Evolutionary conservation across 2,329 filamentous ascomycete genomes (phyloP).

Genomic region (Geosmithia flava): DNA sequence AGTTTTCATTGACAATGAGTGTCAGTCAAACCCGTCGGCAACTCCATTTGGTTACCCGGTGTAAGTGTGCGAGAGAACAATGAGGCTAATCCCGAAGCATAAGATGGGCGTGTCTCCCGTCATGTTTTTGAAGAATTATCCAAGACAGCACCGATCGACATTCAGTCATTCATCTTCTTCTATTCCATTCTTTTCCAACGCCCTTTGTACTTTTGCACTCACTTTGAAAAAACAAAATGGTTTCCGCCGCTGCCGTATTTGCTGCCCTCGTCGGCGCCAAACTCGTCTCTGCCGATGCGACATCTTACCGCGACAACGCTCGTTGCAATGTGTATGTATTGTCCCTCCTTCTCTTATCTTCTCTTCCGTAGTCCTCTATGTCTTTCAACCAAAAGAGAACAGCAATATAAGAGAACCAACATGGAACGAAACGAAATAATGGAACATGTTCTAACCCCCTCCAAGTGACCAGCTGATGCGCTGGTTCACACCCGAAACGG

Average conservation of each 20-base stretch:
- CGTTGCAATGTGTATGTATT: neutral
- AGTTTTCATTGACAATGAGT: too few species aligned
- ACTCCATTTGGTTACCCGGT: too few species aligned
- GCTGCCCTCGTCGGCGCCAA: neutral
- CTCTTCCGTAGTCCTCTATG: too few species aligned
- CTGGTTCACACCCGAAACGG: neutral
- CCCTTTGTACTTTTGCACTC: too few species aligned
- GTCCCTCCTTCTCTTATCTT: neutral
- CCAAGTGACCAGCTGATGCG: constrained; percentile 1
- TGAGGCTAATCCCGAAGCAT: neutral
- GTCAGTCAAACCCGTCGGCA: too few species aligned
- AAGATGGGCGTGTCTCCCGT: neutral
- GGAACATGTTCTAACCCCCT: neutral
- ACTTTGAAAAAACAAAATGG: neutral
- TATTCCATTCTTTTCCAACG: neutral
- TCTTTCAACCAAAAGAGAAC: neutral
- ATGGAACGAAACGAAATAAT: neutral
- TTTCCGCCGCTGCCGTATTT: neutral
- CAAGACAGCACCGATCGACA: neutral
- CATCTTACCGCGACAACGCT: neutral
- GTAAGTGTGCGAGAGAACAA: too few species aligned
- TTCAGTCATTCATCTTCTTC: neutral
- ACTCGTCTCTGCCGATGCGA: neutral
- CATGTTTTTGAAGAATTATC: neutral
- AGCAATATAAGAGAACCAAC: too few species aligned